Evolutionary conservation across 2,329 filamentous ascomycete genomes (phyloP), one percentile per base, ranked within the genome.

Genomic region (Aureobasidium namibiae): DNA sequence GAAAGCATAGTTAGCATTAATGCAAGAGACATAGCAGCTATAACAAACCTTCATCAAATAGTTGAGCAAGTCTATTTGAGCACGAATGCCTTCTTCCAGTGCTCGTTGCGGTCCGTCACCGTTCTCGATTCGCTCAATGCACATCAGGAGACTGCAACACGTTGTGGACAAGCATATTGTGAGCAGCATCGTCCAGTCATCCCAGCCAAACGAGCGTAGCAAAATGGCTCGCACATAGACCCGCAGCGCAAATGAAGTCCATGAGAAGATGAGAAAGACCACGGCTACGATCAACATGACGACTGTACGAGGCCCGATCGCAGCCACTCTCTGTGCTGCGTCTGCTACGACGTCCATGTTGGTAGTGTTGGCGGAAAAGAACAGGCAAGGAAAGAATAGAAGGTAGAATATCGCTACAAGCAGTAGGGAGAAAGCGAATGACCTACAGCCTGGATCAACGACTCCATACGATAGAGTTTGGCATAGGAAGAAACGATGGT

Each of bases 1-100:
- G 10, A 64, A 65, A 59, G 75, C 70, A 38, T 1, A n/a, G 72
- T 58, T n/a, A 58, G 34, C 23, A 31, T 16, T 16, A 11, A 21
- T 10, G 5, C 3, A 29, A 13, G 33, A 46, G n/a, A 6, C 14
- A 3, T 26, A 21, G 10, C 21, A 29, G 8, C 8, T 18, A 14
- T 10, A 13, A 39, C 42, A 14, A 57, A 49, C 54, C 44, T 48
- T 41, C 44, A 58, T 49, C 3, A 58, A n/a, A 13, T 58, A 8
- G 8, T 58, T 49, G 24, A 58, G 34, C 24, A 58, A 16, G 3
- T 39, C 36, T 24, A 58, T 7, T 16, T 58, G 42, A 23, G 34
- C 13, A 1, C 23, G 11, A 18, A 36, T 36, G 3, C 54, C 54
- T 23, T 39, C 34, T 33, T 31, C 10, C n/a, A 58, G 8, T n/a